Evolutionary conservation across 2,329 filamentous ascomycete species (phyloP), one percentile per base, ranked within the genome.

Genomic region (Trichoderma sp.): DNA sequence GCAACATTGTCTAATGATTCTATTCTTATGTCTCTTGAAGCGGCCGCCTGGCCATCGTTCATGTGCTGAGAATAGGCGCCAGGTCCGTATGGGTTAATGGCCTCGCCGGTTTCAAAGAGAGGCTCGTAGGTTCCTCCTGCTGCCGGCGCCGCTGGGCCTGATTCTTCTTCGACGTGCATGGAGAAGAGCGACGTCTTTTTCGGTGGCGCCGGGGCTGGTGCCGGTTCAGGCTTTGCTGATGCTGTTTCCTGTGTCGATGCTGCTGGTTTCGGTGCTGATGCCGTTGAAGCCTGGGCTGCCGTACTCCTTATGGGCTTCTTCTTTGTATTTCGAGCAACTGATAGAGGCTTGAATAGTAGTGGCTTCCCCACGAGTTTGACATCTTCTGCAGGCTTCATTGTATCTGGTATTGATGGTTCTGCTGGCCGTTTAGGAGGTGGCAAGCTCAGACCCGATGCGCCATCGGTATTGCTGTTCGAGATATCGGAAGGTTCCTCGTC

Each of bases 261-360:
- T 43, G 27, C n/a, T 40, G 55, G 33, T 14, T 73, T 71, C 33
- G 70, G 33, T 16, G 71, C 29, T n/a, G 60, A 33, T 10, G 66
- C 40, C 11, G 70, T 21, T 11, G 72, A 31, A 19, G 71, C 64
- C 7, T 70, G 74, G 13, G 71, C 68, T 16, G 63, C 72, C 13
- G 69, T 70, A 4, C 75, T 66, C 29, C 79, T 78, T 47, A 56
- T 7, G 4, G 78, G 78, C 69, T 84, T 82, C 81, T 91, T 93
- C 81, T 92, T 93, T 72, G 87, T 85, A 72, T 91, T 93, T 71
- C 92, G 87, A 19, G 90, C 88, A 16, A 97, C 94, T 0, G 94
- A 97, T 47, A 97, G 83, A 4, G 95, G 95, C 77, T 90, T 92
- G 79, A 98, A 97, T 88, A 93, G 92, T 79, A 94, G 88, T 14